Conservation (phyloP, 192 early-diverging fungal species). For the Piromyces finnis region DNA sequence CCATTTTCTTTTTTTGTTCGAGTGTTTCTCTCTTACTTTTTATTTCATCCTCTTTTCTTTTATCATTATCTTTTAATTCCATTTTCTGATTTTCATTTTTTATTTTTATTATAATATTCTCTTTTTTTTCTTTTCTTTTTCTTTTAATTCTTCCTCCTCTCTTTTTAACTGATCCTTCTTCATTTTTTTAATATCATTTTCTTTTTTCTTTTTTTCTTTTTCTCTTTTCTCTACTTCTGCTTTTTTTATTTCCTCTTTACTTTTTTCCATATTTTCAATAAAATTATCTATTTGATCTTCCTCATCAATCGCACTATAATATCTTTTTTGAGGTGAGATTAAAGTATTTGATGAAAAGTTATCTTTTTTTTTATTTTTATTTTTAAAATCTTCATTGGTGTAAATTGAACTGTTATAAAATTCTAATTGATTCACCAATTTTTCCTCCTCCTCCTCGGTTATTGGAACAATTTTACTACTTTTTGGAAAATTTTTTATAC, state of each 20-base stretch:
- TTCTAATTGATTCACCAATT: neutral
- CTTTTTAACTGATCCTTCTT: neutral
- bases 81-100: no score
- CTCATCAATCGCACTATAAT: neutral
- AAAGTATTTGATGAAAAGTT: neutral
- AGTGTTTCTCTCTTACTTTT: no score
- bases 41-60: no score
- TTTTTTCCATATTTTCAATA: neutral
- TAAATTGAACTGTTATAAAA: neutral
- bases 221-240: neutral
- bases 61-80: no score
- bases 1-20: no score
- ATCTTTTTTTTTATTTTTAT: neutral
- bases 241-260: neutral
- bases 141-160: neutral
- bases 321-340: neutral
- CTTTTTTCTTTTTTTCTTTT: neutral
- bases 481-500: neutral
- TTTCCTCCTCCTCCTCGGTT: neutral
- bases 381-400: neutral
- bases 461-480: neutral
- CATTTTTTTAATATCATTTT: neutral
- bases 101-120: no score
- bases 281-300: neutral
- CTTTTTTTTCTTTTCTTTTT: neutral